A percentile compares a stretch with the other conserved stretches of the same genome.
Evolutionary conservation across 495 filamentous ascomycete species (phyloP).

Genomic region (Oidiodendron maius): DNA sequence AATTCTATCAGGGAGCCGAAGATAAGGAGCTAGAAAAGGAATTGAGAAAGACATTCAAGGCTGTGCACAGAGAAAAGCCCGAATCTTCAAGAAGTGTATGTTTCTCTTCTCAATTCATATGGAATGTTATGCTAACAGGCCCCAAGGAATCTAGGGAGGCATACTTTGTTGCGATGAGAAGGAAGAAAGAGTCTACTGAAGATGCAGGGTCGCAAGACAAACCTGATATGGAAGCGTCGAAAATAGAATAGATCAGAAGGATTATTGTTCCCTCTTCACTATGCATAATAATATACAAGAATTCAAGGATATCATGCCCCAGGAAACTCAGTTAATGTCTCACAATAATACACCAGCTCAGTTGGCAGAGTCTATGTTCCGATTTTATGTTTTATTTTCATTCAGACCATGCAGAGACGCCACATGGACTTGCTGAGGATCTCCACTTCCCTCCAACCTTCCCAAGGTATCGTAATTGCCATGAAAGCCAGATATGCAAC

Average conservation of each 20-base stretch:
- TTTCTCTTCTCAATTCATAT: conserved; percentile 10
- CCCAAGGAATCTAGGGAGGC: conserved; percentile 81
- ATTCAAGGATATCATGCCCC: too few relatives aligned
- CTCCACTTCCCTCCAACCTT: conserved; percentile 1
- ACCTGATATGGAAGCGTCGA: too few relatives aligned
- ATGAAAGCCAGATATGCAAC: conserved; percentile 13
- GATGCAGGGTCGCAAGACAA: neutral
- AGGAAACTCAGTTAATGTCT: too few relatives aligned
- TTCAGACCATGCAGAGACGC: too few relatives aligned
- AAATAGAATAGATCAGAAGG: neutral
- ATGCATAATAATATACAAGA: too few relatives aligned
- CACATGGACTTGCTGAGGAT: too few relatives aligned
- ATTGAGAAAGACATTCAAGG: conserved; percentile 67
- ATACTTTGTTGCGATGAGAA: conserved; percentile 73
- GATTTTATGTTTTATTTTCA: too few relatives aligned
- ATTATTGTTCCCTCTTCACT: too few relatives aligned
- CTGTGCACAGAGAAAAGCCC: conserved; percentile 81
- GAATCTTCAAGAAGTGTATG: conserved; percentile 80
- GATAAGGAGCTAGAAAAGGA: conserved; percentile 70
- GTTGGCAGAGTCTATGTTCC: too few relatives aligned
- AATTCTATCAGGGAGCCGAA: conserved; percentile 89
- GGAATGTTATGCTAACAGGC: neutral
- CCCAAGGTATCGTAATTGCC: conserved; percentile 2
- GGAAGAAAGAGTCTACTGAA: conserved; percentile 33
- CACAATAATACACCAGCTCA: too few relatives aligned